Conservation (phyloP, 192 early-diverging fungal species). For the Podila clonocystis region DNA sequence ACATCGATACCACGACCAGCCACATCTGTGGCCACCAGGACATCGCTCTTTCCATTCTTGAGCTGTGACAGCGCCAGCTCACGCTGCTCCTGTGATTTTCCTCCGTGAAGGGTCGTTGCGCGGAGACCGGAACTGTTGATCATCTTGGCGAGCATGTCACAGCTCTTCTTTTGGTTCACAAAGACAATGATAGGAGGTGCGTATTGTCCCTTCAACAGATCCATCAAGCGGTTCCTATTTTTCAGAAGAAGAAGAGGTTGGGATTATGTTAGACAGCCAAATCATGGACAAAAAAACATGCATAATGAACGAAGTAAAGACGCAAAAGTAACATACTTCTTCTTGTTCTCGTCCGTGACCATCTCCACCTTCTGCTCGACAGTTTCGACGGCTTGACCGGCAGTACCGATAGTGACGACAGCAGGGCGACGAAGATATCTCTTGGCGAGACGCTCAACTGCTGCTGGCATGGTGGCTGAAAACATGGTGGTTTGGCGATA, state of each 20-base stretch:
- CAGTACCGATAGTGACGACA: slow-evolving; percentile 95
- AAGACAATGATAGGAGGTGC: slow-evolving; percentile 95
- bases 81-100: slow-evolving; percentile 98
- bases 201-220: slow-evolving; percentile 77
- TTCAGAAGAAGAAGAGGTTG: slow-evolving; percentile 20
- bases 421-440: slow-evolving; percentile 92
- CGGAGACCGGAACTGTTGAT: slow-evolving; percentile 79
- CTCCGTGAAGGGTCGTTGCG: slow-evolving; percentile 90
- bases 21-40: slow-evolving; percentile 98
- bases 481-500: slow-evolving; percentile 99
- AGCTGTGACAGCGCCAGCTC: slow-evolving; percentile 86
- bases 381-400: slow-evolving; percentile 95
- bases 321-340: slow-evolving; percentile 62
- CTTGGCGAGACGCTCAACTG: slow-evolving; percentile 94
- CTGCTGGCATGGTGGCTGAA: slow-evolving; percentile 97
- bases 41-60: slow-evolving; percentile 82
- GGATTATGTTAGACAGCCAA: neutral
- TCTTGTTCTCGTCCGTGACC: slow-evolving; percentile 85
- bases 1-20: slow-evolving; percentile 99
- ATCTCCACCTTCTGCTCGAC: slow-evolving; percentile 98
- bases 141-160: slow-evolving; percentile 84
- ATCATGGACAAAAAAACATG: neutral
- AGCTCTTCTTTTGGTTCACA: slow-evolving; percentile 96
- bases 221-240: slow-evolving; percentile 75
- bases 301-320: neutral